phyloP scores from a whole-genome alignment of 306 rosid species.

The Elaeagnus macrophylla region DNA sequence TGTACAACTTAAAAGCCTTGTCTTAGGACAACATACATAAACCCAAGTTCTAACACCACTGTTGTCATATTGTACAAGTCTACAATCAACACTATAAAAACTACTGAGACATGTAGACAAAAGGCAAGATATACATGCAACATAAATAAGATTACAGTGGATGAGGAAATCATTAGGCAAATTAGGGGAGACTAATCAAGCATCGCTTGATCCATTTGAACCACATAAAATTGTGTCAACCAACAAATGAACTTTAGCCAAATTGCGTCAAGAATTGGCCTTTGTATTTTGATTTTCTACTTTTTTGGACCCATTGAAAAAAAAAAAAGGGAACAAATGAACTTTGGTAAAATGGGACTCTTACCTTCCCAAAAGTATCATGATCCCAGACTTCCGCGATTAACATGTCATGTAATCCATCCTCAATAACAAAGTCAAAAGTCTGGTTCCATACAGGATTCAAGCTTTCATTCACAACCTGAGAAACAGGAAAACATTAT shows the following conservation, averaged over 20 bases:
- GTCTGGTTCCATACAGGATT: conserved; percentile 99
- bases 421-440: conserved; percentile 90
- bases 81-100: no score
- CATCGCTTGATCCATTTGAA: no score
- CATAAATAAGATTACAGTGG: no score
- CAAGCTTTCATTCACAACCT: conserved; percentile 88
- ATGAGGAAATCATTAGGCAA: no score
- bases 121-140: background rate
- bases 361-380: conserved; percentile 96
- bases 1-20: conserved; percentile 15
- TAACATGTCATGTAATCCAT: conserved; percentile 93
- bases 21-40: no score
- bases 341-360: background rate
- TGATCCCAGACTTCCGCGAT: conserved; percentile 87
- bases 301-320: no score
- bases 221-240: background rate
- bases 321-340: background rate
- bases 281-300: no score
- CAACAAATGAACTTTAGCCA: background rate
- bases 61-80: no score
- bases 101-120: background rate
- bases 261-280: no score
- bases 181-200: no score
- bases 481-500: conserved; percentile 17
- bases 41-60: no score